Base-by-base conservation (phyloP, 176 grass and related monocot species). In the Tillandsia fasciculata region DNA sequence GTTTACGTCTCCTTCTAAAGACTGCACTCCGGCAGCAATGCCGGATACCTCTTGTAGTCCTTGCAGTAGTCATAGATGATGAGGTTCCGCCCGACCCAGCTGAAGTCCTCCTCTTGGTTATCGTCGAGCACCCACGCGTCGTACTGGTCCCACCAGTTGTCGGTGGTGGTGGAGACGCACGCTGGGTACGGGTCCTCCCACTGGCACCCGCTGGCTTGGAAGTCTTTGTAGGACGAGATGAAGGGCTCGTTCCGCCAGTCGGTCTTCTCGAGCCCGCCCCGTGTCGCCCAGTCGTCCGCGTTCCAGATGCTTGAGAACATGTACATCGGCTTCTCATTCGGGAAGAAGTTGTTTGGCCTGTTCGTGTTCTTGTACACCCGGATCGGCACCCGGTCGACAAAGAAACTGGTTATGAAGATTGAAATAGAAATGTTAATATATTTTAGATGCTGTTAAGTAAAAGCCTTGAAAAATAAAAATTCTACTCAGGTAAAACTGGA, bases 291-390 rank as follows among this genome's bases (percentile, higher is more conserved):
- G 75, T 99, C 94, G 66, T 99, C 94, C 29, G 89, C 94, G 71
- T 99, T 92, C 94, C 94, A 99, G 81, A 99, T 99, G 84, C 94
- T 99, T 12, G 94, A 99, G 84, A 99, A 87, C 51, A 99, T 74
- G 84, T 99, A 99, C 94, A 99, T 99, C 0, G 94, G 87, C 76
- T 99, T 99, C 58, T 69, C 1, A 10, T 53, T 70, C 2, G 94
- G 94, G 82, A 99, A 99, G 82, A 88, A 99, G 18, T 12, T 78
- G 77, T 78, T 86, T 10, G 89, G 74, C 71, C 82, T 90, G 17
- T 26, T 72, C 11, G 79, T 77, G 84, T 99, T 93, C 48, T 88
- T 84, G 84, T 83, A 93, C 77, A 90, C 87, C 13, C 94, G 68
- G 48, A 99, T 88, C 1, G 87, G 51, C 74, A 99, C 94, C 69